Conservation (phyloP, 306 rosid genomes). For the Castanea mollissima region DNA sequence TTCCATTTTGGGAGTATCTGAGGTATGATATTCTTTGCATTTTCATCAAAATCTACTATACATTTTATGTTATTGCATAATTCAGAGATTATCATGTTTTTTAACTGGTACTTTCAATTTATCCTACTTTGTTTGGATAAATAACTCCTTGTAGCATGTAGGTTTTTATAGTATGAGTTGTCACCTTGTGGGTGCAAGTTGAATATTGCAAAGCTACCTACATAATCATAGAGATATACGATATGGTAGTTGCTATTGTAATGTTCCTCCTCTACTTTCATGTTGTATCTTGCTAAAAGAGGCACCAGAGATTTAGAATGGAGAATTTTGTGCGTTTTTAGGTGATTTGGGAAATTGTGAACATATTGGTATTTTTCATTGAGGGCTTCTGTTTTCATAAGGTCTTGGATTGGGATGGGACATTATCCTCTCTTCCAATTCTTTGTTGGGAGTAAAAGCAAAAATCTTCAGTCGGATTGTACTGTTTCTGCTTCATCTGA, state of each 20-base stretch:
- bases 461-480: not conserved
- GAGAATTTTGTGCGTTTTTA: not conserved
- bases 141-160: not conserved
- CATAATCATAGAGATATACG: not conserved
- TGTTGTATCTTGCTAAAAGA: not conserved
- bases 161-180: not conserved
- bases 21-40: conserved; percentile 43
- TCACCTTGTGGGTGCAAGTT: not conserved
- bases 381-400: not conserved
- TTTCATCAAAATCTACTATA: not conserved
- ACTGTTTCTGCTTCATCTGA: not conserved
- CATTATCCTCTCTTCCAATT: not conserved
- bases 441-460: not conserved
- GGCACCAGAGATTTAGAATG: not conserved
- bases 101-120: not conserved
- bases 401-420: not conserved
- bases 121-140: not conserved
- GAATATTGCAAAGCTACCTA: not conserved
- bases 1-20: conserved; percentile 86
- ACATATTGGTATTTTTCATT: not conserved
- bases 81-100: conserved; percentile 4
- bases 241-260: not conserved
- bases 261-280: not conserved
- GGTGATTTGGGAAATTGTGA: not conserved
- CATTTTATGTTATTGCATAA: conserved; percentile 4